Percentiles rank a stretch among this genome's conserved stretches.
phyloP scores from a whole-genome alignment of 2,329 filamentous ascomycete species.

The Cladosporium colombiae region DNA sequence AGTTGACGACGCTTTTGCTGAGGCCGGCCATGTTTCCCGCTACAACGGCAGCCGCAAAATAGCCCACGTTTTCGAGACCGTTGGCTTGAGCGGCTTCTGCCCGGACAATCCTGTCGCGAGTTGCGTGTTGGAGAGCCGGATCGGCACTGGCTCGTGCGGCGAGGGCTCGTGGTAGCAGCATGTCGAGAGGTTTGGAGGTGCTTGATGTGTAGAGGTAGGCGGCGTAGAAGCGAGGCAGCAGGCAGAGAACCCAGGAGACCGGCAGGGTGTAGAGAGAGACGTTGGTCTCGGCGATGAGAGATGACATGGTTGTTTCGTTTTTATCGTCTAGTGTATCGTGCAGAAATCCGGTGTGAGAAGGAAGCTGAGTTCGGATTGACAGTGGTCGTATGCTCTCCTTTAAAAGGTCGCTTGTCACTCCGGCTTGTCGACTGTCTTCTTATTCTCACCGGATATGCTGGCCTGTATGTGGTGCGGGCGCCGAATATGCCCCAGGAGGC shows the following conservation, averaged over 20 bases:
- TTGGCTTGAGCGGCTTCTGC: constrained; percentile 42
- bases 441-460: background rate
- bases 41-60: constrained; percentile 42
- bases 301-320: constrained; percentile 7
- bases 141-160: constrained; percentile 30
- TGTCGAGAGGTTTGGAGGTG: constrained; percentile 31
- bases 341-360: background rate
- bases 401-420: background rate
- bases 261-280: constrained; percentile 35
- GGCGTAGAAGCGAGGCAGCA: constrained; percentile 40
- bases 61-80: constrained; percentile 43
- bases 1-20: constrained; percentile 31
- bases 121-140: constrained; percentile 36
- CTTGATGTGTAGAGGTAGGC: constrained; percentile 24
- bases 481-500: background rate
- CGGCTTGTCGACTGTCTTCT: background rate
- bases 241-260: constrained; percentile 36
- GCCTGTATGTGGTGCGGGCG: background rate
- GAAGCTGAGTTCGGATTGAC: background rate
- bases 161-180: constrained; percentile 35
- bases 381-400: background rate
- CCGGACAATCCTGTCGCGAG: constrained; percentile 38
- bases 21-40: constrained; percentile 42
- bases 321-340: background rate
- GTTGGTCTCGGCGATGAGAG: constrained; percentile 23